Percentiles rank a stretch among this genome's conserved stretches.
Evolutionary conservation across 768 basidiomycete species (phyloP).

Genomic region (Lactarius evosmus): DNA sequence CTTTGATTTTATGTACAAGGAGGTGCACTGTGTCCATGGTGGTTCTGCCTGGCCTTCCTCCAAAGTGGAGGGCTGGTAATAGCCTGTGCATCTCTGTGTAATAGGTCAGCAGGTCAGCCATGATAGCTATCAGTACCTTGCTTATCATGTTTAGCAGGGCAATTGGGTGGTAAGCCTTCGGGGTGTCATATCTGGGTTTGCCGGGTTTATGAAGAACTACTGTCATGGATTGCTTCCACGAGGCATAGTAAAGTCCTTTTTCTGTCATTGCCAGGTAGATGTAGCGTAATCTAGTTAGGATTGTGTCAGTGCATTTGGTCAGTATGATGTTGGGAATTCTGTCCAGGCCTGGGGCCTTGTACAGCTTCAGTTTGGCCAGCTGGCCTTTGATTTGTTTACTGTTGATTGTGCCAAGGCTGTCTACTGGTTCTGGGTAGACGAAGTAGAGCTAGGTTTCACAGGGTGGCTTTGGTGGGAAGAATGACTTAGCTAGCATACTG

Average conservation of each 20-base stretch:
- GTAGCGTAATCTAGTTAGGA: constrained; percentile 32
- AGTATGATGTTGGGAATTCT: constrained; percentile 39
- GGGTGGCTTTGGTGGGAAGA: constrained; percentile 34
- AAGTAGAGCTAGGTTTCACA: too few species aligned
- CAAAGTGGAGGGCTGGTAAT: constrained; percentile 29
- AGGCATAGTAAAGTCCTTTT: background rate
- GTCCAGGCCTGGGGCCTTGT: constrained; percentile 38
- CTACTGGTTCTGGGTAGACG: too few species aligned
- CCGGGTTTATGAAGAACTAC: too few species aligned
- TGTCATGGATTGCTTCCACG: background rate
- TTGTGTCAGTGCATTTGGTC: constrained; percentile 29
- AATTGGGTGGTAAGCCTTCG: background rate
- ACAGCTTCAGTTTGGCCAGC: constrained; percentile 34
- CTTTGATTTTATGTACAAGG: constrained; percentile 27
- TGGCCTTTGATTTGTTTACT: constrained; percentile 33
- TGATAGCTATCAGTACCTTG: too few species aligned
- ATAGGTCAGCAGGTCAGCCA: too few species aligned
- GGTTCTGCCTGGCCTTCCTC: too few species aligned
- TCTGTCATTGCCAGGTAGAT: background rate
- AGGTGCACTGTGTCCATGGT: constrained; percentile 34
- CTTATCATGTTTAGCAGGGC: background rate
- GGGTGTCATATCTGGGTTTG: background rate
- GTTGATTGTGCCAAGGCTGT: too few species aligned
- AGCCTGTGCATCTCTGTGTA: constrained; percentile 22
- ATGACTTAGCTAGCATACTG: constrained; percentile 27